Evolutionary conservation across 1,284 basidiomycete species (phyloP).

Genomic region (Malassezia psittaci): DNA sequence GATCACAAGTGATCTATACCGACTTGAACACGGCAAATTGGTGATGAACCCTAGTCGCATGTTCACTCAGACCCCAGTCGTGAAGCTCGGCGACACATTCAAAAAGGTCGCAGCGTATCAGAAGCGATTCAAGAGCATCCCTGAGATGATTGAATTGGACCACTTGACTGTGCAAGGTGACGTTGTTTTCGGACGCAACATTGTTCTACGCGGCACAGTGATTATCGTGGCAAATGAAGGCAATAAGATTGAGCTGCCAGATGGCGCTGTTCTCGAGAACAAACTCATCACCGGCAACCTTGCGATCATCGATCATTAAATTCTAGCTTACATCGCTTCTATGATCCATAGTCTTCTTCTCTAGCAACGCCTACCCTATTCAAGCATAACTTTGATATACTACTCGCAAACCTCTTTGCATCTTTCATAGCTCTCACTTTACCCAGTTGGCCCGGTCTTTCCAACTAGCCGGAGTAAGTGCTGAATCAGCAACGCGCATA

Average conservation of each 20-base stretch:
- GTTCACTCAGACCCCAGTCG: conserved; percentile 81
- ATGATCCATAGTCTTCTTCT: no score
- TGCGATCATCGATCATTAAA: conserved; percentile 47
- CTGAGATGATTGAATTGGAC: conserved; percentile 70
- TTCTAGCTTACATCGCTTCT: no score
- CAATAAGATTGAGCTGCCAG: conserved; percentile 86
- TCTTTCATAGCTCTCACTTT: not conserved
- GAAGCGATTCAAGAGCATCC: conserved; percentile 94
- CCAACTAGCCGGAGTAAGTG: not conserved
- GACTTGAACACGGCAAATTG: conserved; percentile 83
- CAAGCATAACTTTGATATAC: not conserved
- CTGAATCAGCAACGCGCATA: not conserved
- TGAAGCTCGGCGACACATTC: conserved; percentile 77
- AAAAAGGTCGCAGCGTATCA: conserved; percentile 90
- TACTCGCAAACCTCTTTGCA: not conserved
- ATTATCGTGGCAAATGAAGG: conserved; percentile 78
- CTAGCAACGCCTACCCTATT: no score
- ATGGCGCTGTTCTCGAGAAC: conserved; percentile 88
- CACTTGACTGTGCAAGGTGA: conserved; percentile 94
- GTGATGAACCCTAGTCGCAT: conserved; percentile 56
- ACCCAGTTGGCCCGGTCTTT: not conserved
- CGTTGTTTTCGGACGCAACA: conserved; percentile 87
- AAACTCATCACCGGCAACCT: conserved; percentile 51
- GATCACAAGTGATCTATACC: conserved; percentile 96
- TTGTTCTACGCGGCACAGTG: conserved; percentile 55